Base-by-base conservation (phyloP, 2,329 filamentous ascomycete genomes). In the Chaetomium globosum region DNA sequence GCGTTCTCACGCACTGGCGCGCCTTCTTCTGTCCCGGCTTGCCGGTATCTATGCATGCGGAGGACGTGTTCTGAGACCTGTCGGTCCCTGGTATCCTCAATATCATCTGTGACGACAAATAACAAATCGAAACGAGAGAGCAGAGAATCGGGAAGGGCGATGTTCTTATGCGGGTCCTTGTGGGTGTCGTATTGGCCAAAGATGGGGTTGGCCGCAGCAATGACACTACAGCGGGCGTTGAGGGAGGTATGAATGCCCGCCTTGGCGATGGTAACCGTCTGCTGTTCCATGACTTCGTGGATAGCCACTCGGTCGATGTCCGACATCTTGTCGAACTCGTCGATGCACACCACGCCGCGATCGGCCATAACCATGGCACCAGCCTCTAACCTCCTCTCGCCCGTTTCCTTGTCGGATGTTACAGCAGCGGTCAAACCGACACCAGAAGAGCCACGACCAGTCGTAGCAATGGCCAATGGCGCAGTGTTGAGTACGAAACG, bases 251-350 rank as follows among this genome's bases (percentile, higher is more conserved):
- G 95, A 65, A 99, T 99, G 70, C 95, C 95, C 1, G 95, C 95
- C 80, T 99, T 99, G 60, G 95, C 95, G 74, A 99, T 99, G 16
- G 95, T 99, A 67, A 99, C 95, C 0, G 95, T 99, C 79, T 99
- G 95, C 80, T 99, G 95, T 80, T 99, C 95, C 95, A 99, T 99
- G 70, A 99, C 95, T 91, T 99, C 95, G 85, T 99, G 95, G 72
- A 99, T 99, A 55, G 95, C 95, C 4, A 99, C 95, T 75, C 95
- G 88, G 78, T 99, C 95, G 65, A 98, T 89, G 75, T 99, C 95
- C 64, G 93, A 97, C 95, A 99, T 99, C 79, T 99, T 99, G 81
- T 99, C 95, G 72, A 99, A 99, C 75, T 99, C 95, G 76, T 99
- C 95, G 71, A 99, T 99, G 81, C 95, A 99, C 39, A 99, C 95